phyloP scores from a whole-genome alignment of 805 yeast species.

The Brettanomyces naardenensis region DNA sequence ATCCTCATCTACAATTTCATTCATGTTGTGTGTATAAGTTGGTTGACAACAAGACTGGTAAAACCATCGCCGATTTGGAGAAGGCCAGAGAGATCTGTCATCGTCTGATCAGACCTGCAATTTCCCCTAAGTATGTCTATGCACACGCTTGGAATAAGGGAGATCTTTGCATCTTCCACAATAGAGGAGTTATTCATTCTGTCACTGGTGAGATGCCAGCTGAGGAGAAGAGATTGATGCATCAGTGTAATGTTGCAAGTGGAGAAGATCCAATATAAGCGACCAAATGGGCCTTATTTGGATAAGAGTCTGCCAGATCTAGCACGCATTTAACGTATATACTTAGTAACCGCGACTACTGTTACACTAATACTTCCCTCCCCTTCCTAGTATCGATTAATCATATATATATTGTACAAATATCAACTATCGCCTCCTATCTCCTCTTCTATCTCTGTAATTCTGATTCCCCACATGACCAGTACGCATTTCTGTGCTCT shows the following conservation, averaged over 20 bases:
- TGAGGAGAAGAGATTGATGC: conserved; percentile 81
- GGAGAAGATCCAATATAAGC: conserved; percentile 52
- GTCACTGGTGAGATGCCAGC: conserved; percentile 83
- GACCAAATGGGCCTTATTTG: too few species aligned
- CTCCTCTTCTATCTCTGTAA: conserved; percentile 15
- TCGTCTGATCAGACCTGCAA: conserved; percentile 78
- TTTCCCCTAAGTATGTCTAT: conserved; percentile 63
- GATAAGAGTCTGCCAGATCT: too few species aligned
- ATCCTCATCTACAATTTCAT: conserved; percentile 80
- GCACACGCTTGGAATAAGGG: conserved; percentile 82
- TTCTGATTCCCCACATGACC: conserved; percentile 5
- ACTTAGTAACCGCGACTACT: too few species aligned
- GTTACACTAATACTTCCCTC: neutral
- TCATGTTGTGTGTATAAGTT: conserved; percentile 78
- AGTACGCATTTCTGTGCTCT: conserved; percentile 16
- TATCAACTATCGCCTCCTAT: conserved; percentile 2
- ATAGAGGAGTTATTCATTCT: conserved; percentile 87
- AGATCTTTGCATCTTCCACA: conserved; percentile 78
- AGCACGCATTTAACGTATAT: too few species aligned
- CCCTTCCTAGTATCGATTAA: neutral
- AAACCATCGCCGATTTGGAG: conserved; percentile 51
- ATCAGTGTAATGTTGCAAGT: conserved; percentile 87
- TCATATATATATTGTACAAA: neutral
- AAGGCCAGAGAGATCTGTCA: conserved; percentile 71
- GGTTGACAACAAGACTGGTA: conserved; percentile 46